phyloP scores from a whole-genome alignment of 129 eudicot genomes.

The Erigeron canadensis region DNA sequence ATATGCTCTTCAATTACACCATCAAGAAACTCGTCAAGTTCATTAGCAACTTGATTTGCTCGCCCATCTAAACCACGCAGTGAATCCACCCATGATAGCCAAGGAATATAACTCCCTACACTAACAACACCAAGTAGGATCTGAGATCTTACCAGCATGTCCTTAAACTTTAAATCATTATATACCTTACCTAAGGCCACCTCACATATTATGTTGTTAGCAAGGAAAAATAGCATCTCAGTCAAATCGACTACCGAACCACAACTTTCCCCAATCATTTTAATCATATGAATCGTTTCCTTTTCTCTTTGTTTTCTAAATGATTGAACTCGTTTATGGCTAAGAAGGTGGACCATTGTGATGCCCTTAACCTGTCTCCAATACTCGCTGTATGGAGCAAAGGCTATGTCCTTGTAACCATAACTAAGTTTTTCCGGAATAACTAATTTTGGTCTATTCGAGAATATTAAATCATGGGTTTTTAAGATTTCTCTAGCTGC shows the following conservation, averaged over 20 bases:
- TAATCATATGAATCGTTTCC: conserved; percentile 28
- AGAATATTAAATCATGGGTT: conserved; percentile 36
- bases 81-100: conserved; percentile 37
- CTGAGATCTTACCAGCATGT: conserved; percentile 19
- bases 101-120: conserved; percentile 40
- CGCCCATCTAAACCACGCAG: conserved; percentile 19
- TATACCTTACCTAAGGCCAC: conserved; percentile 38
- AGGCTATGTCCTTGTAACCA: conserved; percentile 26
- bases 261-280: conserved; percentile 15
- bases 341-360: conserved; percentile 29
- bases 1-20: conserved; percentile 39
- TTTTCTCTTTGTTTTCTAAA: conserved; percentile 28
- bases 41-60: conserved; percentile 18
- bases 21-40: conserved; percentile 30
- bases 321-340: conserved; percentile 31
- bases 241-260: conserved; percentile 26
- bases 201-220: conserved; percentile 37
- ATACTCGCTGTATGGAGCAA: conserved; percentile 26
- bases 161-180: conserved; percentile 21
- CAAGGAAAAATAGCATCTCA: conserved; percentile 16
- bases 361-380: conserved; percentile 45
- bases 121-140: conserved; percentile 20
- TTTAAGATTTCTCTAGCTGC: conserved; percentile 31
- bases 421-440: conserved; percentile 15
- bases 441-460: conserved; percentile 29